Evolutionary conservation across 2,329 filamentous ascomycete genomes (phyloP).

Genomic region (Fusarium solani-melongenae): DNA sequence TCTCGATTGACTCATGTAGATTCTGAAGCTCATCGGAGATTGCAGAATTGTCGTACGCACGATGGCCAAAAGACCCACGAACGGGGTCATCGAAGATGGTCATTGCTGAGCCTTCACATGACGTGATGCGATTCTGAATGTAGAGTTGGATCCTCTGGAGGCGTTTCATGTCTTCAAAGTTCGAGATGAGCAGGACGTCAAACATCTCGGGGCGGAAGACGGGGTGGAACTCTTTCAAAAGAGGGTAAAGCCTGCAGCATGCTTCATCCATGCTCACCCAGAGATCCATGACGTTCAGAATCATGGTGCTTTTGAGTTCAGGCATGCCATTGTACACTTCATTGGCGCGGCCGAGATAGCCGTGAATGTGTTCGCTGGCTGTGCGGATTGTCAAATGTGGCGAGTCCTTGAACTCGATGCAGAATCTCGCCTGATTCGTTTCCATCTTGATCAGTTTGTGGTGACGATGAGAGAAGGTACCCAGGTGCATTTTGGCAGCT

Average conservation of each 20-base stretch:
- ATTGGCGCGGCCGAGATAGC: constrained; percentile 20
- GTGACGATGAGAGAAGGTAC: constrained; percentile 20
- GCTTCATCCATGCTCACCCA: constrained; percentile 37
- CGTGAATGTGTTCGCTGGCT: constrained; percentile 4
- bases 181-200: constrained; percentile 30
- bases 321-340: constrained; percentile 23
- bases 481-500: constrained; percentile 34
- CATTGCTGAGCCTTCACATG: constrained; percentile 13
- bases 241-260: constrained; percentile 33
- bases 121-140: constrained; percentile 26
- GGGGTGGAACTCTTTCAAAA: constrained; percentile 34
- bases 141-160: constrained; percentile 36
- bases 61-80: constrained; percentile 43
- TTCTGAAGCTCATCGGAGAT: constrained; percentile 19
- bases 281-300: constrained; percentile 39
- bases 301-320: constrained; percentile 35
- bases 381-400: not conserved
- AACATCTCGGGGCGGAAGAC: constrained; percentile 38
- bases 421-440: constrained; percentile 3
- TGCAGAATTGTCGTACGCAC: constrained; percentile 39
- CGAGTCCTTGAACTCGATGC: not conserved
- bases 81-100: constrained; percentile 40
- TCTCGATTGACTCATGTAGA: constrained; percentile 41
- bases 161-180: constrained; percentile 30
- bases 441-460: constrained; percentile 29